Base-by-base conservation (phyloP, 306 rosid genomes). In the Citrullus amarus region DNA sequence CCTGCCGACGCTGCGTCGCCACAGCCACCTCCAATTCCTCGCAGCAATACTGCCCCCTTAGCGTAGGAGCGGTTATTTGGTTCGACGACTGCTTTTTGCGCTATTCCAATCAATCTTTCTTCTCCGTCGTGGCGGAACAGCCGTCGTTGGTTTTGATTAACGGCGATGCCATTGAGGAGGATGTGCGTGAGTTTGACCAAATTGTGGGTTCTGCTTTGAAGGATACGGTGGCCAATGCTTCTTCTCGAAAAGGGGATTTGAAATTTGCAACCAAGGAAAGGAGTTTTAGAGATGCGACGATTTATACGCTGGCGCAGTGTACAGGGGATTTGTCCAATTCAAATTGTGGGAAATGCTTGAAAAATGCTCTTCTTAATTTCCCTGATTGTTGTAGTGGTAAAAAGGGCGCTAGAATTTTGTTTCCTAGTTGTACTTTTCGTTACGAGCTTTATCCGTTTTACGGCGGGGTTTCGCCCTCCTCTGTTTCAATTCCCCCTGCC, bases 401-500 rank as follows among this genome's bases (percentile, higher is more conserved):
- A 43, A 53, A 75, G 59, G 65, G 63, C 6, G 78, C 51, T 3
- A 38, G 63, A 36, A 14, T 75, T 36, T 54, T 53, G 28, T n/a
- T 34, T 32, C 32, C 65, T 12, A 54, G 78, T 54, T 75, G 78
- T 55, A 53, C n/a, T 0, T 4, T 75, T 1, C 78, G 78, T 32
- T 75, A 75, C n/a, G 78, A 75, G 25, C 78, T 56, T 53, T 75
- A 75, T 32, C 8, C 50, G 30, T 75, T 75, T 75, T 55, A 75
- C 51, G 16, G 1, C 22, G 8, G 59, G 44, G 58, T 72, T 72
- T 20, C 22, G 3, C 76, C 18, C 6, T 14, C 77, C 38, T 63
- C 70, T 0, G 1, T 43, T 20, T 32, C 76, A 44, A 10, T 10
- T 0, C 76, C 76, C 10, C 38, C 50, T 3, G 50, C 34, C 9